phyloP scores from a whole-genome alignment of 257 asterid genomes.

The Solanum piurae region DNA sequence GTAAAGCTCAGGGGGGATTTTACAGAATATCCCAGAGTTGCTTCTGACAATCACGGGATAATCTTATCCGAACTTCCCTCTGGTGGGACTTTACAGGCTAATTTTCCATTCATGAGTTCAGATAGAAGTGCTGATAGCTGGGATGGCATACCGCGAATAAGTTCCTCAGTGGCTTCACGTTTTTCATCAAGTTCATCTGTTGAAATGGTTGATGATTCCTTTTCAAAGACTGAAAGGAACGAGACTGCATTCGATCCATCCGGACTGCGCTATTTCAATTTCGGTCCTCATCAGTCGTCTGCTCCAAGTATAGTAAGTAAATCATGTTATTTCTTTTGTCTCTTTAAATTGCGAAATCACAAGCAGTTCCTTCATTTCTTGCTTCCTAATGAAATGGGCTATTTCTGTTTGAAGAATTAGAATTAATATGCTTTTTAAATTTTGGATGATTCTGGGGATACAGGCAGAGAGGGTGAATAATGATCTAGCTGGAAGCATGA shows the following conservation, averaged over 20 bases:
- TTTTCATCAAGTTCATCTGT: constrained; percentile 40
- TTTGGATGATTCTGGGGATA: not conserved
- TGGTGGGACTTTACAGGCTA: constrained; percentile 14
- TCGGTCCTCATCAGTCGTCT: constrained; percentile 11
- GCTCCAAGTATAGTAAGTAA: constrained; percentile 44
- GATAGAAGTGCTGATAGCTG: constrained; percentile 28
- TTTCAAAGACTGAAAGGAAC: constrained; percentile 14
- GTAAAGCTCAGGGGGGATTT: constrained; percentile 8
- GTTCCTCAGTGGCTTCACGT: constrained; percentile 45
- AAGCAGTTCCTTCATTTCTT: not conserved
- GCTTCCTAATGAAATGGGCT: not conserved
- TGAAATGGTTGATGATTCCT: constrained; percentile 32
- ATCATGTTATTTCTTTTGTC: not conserved
- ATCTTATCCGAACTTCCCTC: constrained; percentile 4
- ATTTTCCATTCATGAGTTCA: constrained; percentile 16
- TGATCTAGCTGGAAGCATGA: constrained; percentile 14
- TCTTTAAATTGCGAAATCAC: not conserved
- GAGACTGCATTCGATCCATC: constrained; percentile 22
- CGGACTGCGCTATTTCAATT: constrained; percentile 3
- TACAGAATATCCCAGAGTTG: constrained; percentile 24
- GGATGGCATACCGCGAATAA: constrained; percentile 32
- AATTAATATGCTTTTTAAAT: not conserved
- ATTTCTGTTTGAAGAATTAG: not conserved
- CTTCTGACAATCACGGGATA: constrained; percentile 31
- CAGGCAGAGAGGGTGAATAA: constrained; percentile 48